Base-by-base conservation (phyloP, 1,284 basidiomycete species). In the Tilletiopsis washingtonensis region DNA sequence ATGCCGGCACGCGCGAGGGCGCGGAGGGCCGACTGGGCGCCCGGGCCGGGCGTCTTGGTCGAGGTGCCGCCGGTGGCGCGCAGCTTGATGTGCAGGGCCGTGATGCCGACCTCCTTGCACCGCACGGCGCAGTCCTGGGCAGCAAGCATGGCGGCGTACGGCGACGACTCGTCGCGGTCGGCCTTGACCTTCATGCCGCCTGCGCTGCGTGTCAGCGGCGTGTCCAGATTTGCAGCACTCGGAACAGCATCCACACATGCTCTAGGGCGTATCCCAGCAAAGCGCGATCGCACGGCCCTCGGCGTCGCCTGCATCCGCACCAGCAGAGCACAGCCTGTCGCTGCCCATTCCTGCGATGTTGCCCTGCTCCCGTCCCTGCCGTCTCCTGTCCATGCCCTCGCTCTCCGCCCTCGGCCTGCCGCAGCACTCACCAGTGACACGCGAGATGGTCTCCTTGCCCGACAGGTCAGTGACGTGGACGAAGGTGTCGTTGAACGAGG, bases 121-220 rank as follows among this genome's bases (percentile, higher is more conserved):
- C 93, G 88, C 53, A 81, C 77, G 58, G 93, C 91, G 67, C 91
- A 89, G 74, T 97, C 93, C 80, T 97, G 93, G 49, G 93, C 93
- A 59, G 93, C 93, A 77, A 97, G 82, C 93, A 98, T 97, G 75
- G 94, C 94, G 60, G 93, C 94, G 79, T 97, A 98, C 23, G 93
- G 89, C 37, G 93, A 97, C 45, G 91, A 97, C 81, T 98, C 93
- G 80, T 98, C 93, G 79, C 94, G 88, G 78, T 98, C 93, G 37
- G 93, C 94, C 81, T 98, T 98, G 80, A 98, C 93, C 81, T 98
- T 98, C 94, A 98, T 98, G 62, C 93, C 93, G 74, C 88, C 87
- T 87, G 57, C 46, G n/a, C n/a, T n/a, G 17, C 5, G 20, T 24
- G 48, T 36, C 34, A 40, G 43, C 17, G n/a, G n/a, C n/a, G n/a